These are phyloP conservation scores for Benincasa hispida DNA, from an alignment of 306 rosid species.

Conservation along the genomic window DNA sequence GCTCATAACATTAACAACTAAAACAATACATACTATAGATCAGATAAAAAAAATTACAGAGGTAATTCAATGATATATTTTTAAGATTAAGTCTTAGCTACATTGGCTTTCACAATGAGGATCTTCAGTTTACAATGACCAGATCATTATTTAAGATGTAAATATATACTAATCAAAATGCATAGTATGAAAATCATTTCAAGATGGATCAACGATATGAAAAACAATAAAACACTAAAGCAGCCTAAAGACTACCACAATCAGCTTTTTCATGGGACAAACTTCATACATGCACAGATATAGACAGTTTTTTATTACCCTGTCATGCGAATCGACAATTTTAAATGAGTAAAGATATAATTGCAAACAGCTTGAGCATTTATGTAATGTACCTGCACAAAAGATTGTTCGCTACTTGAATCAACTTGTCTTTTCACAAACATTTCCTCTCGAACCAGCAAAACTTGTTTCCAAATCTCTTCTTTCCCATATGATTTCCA, in stretches of 20 bases:
- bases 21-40: neutral
- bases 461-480: conserved; percentile 54
- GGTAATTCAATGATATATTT: neutral
- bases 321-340: neutral
- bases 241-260: neutral
- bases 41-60: neutral
- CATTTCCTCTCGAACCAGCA: conserved; percentile 46
- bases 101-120: conserved; percentile 2
- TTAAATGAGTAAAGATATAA: neutral
- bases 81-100: neutral
- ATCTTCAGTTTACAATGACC: neutral
- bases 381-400: conserved; percentile 43
- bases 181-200: neutral
- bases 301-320: neutral
- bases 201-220: neutral
- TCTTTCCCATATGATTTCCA: conserved; percentile 42
- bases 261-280: neutral
- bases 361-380: neutral
- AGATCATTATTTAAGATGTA: neutral
- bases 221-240: neutral
- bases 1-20: neutral
- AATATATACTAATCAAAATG: neutral
- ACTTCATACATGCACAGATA: neutral
- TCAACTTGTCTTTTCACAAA: conserved; percentile 30
- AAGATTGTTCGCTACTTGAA: conserved; percentile 31